These are phyloP conservation scores for Asterophora parasitica DNA, from an alignment of 768 basidiomycete genomes.

Conservation along the genomic window DNA sequence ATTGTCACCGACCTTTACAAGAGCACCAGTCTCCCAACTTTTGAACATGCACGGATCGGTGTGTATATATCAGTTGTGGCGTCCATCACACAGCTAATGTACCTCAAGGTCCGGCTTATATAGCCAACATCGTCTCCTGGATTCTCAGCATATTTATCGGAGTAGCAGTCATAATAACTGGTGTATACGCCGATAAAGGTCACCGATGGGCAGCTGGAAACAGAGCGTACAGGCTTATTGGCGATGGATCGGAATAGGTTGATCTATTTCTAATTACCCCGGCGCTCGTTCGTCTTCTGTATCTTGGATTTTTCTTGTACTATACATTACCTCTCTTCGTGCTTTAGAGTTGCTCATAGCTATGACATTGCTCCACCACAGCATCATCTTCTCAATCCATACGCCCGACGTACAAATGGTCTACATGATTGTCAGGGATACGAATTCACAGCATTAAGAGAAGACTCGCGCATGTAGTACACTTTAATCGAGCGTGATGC, in stretches of 20 bases:
- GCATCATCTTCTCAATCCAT: too few species aligned
- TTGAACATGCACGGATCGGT: constrained; percentile 61
- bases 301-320: too few species aligned
- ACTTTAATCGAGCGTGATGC: too few species aligned
- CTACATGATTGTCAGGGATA: too few species aligned
- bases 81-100: background rate
- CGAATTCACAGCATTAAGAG: too few species aligned
- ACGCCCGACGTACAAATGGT: too few species aligned
- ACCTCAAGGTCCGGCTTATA: constrained; percentile 53
- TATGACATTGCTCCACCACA: too few species aligned
- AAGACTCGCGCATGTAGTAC: too few species aligned
- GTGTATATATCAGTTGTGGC: constrained; percentile 14
- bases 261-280: background rate
- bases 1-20: constrained; percentile 61
- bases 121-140: constrained; percentile 61
- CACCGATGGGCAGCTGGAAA: constrained; percentile 76
- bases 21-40: constrained; percentile 39
- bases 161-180: constrained; percentile 54
- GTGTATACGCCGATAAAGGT: constrained; percentile 56
- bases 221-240: constrained; percentile 51
- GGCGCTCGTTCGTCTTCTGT: background rate
- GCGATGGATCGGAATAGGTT: background rate
- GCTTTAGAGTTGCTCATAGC: too few species aligned
- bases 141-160: constrained; percentile 47
- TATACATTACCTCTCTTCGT: too few species aligned